Evolutionary conservation across 2,329 filamentous ascomycete genomes (phyloP), one percentile per base, ranked within the genome.

Genomic region (Paracorniculantispora psalliotae): DNA sequence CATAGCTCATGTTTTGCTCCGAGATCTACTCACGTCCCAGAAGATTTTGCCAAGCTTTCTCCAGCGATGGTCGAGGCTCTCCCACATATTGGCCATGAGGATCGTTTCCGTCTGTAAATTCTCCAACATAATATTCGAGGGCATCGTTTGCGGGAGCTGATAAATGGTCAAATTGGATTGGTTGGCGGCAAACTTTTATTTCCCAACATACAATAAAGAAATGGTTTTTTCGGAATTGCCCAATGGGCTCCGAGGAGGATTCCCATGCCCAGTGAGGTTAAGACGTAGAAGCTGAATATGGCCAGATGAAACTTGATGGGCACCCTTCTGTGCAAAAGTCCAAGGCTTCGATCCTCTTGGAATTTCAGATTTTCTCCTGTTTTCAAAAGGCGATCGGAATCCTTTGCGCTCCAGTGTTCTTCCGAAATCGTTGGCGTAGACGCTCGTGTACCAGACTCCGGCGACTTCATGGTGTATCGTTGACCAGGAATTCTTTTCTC

Each of bases 21-120:
- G 2, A 26, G 2, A 26, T 17, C 13, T 9, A 33, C 57, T 59
- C 15, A 59, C 57, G 57, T 5, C 49, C 57, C 28, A 59, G 19
- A 26, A 59, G 7, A 28, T 55, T 43, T 43, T 37, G 15, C 57
- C 57, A 59, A 4, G 57, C 49, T 30, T 56, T 59, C 33, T 59
- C 57, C 5, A 59, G 57, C n/a, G 49, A 53, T 3, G 50, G 57
- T 19, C 57, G 57, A n/a, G 57, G 57, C 21, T 47, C 30, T 10
- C 57, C 57, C n/a, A 59, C 57, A n/a, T 39, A 59, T 25, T 41
- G 55, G n/a, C 57, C 57, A 33, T 53, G 43, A 1, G 51, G 49
- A 13, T 53, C 57, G 13, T 59, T 53, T 23, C 44, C 49, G 30
- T 54, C 57, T 19, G 49, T 41, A 7, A 59, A 59, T 26, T 54